These are phyloP conservation scores for Suillus subalutaceus DNA, from an alignment of 768 basidiomycete genomes.

Conservation along the genomic window DNA sequence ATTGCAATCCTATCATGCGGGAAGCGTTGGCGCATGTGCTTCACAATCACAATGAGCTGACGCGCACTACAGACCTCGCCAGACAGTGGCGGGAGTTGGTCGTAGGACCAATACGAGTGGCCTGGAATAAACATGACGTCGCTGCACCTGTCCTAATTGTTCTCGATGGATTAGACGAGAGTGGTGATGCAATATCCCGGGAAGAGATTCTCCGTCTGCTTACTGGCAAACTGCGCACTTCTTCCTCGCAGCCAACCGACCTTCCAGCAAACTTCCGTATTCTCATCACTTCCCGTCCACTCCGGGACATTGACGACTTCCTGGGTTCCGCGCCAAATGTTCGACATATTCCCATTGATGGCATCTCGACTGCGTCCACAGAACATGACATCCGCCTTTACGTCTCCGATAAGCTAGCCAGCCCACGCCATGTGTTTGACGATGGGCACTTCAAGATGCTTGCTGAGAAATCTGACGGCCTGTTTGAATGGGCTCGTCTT, in stretches of 20 bases:
- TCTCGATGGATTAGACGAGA: constrained; percentile 30
- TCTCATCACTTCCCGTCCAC: constrained; percentile 18
- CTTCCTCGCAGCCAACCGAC: not conserved
- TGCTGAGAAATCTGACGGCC: constrained; percentile 8
- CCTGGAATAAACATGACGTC: not conserved
- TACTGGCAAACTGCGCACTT: not conserved
- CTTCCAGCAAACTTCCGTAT: constrained; percentile 17
- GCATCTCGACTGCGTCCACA: not conserved
- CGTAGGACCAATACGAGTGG: too few relatives aligned
- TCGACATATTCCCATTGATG: constrained; percentile 1
- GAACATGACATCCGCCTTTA: constrained; percentile 11
- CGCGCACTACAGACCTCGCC: not conserved
- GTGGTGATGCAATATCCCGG: constrained; percentile 12
- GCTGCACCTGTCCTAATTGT: constrained; percentile 25
- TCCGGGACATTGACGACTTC: constrained; percentile 5
- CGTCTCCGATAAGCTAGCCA: not conserved
- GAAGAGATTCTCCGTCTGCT: constrained; percentile 19
- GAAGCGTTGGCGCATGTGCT: not conserved
- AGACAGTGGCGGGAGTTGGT: constrained; percentile 24
- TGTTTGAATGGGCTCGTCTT: constrained; percentile 15
- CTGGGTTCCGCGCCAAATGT: constrained; percentile 12
- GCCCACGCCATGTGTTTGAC: not conserved
- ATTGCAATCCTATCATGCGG: constrained; percentile 1
- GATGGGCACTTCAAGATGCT: not conserved
- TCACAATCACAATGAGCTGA: not conserved